Evolutionary conservation across 108 stramenopile genomes (phyloP), one percentile per base, ranked within the genome.

Genomic region (Cyclotella distinguenda): DNA sequence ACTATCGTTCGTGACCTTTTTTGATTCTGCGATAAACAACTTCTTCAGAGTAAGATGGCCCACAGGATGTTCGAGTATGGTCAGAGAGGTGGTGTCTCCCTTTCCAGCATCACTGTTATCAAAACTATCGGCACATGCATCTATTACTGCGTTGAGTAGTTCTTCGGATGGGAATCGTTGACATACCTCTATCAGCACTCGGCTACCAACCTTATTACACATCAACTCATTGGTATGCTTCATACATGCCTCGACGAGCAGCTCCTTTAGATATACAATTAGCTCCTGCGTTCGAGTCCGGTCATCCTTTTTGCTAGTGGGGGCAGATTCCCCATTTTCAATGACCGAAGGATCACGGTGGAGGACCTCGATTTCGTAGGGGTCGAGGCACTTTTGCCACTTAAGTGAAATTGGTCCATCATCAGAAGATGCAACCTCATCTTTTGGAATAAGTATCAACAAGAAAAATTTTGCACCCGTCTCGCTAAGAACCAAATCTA

Each of bases 401-500:
- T 73, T 27, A 40, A 46, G 32, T 45, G 56, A 30, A 21, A 36
- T 66, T 27, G 25, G 54, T n/a, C 68, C 53, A 32, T 66, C 52
- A 11, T 69, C 38, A 22, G 51, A 32, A 1, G 68, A 54, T 9
- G 77, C 71, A 35, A 74, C 50, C 25, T 87, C 86, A 30, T 77
- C 68, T 23, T 86, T 74, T 1, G 78, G 46, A 12, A 88, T 79
- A 18, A 95, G 68, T n/a, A 96, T 74, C 46, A 90, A 65, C 33
- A 96, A 77, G 44, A 97, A 87, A 6, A 97, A 68, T 66, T 96
- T 96, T 21, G 89, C 94, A 27, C 82, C 95, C 16, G 87, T 87
- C 21, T 88, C 86, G 68, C 82, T 82, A 47, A 78, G 26, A 19
- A 86, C 86, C 30, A 97, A 67, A 61, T 89, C 77, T 21, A 93